Evolutionary conservation across 805 yeast genomes (phyloP), one percentile per base, ranked within the genome.

Genomic region (Candida dajiaensis): DNA sequence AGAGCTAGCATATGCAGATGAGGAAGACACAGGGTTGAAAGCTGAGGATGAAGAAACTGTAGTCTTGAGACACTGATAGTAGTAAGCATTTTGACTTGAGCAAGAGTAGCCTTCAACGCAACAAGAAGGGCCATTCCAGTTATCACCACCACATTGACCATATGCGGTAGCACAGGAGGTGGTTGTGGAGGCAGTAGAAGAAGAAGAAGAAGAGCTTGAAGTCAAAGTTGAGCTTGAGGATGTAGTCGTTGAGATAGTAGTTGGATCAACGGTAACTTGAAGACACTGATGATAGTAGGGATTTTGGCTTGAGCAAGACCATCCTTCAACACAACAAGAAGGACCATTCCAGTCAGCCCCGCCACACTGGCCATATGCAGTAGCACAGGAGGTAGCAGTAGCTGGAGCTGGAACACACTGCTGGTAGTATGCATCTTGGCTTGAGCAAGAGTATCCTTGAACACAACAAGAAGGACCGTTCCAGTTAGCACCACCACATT

Each of bases 351-450:
- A 50, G 11, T 40, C 29, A 7, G 12, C 40, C 42, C 57, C 56
- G 37, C 59, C 59, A 47, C 57, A 55, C 21, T 42, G 49, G 7
- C 45, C 54, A 29, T 44, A 53, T 23, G 23, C 26, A 18, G 20
- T 2, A 31, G 23, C 41, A 39, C 35, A 29, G 3, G 35, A 29
- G 15, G 35, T 19, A 3, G n/a, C n/a, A n/a, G 50, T 15, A 10
- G 47, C n/a, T n/a, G n/a, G n/a, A n/a, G n/a, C n/a, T n/a, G n/a
- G 43, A 29, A 43, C 38, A 45, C 59, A 54, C 41, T 52, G 55
- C 35, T 46, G 36, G 35, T 50, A 55, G 37, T 35, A 53, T 3
- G 43, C 44, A 40, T 55, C 50, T 18, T 10, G n/a, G 21, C 51
- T 22, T 3, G 29, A 20, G 40, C 58, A 53, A 22, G 36, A 28